Percentiles rank a stretch among this genome's conserved stretches.
These are phyloP conservation scores for Echinochloa phyllopogon DNA, from an alignment of 176 grass and related monocot genomes.

Conservation along the genomic window DNA sequence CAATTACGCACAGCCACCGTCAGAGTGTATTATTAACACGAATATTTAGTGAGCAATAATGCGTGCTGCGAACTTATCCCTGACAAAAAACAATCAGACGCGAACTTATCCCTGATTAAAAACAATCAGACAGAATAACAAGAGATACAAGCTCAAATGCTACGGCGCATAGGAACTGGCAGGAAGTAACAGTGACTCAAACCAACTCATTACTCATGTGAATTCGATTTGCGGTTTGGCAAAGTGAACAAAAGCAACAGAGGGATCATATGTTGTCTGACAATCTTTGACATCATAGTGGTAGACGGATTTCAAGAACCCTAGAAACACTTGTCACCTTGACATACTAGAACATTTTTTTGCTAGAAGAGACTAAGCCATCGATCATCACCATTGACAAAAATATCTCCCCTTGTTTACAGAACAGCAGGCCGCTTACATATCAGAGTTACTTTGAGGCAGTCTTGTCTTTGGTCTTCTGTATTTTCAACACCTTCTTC, in stretches of 20 bases:
- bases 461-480: slow-evolving; percentile 84
- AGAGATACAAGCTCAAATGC: neutral
- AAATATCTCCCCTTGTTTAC: slow-evolving; percentile 62
- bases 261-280: slow-evolving; percentile 49
- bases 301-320: slow-evolving; percentile 43
- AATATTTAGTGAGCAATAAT: no score
- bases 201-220: slow-evolving; percentile 24
- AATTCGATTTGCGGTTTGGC: slow-evolving; percentile 34
- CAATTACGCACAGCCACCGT: no score
- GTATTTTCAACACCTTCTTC: slow-evolving; percentile 97
- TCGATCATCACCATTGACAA: slow-evolving; percentile 60
- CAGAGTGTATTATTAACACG: neutral
- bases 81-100: neutral
- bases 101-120: neutral
- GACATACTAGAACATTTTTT: slow-evolving; percentile 49
- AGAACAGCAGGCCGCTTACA: slow-evolving; percentile 34
- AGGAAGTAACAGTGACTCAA: neutral
- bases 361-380: slow-evolving; percentile 60
- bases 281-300: slow-evolving; percentile 50
- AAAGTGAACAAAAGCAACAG: slow-evolving; percentile 52
- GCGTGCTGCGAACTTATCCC: neutral
- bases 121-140: neutral
- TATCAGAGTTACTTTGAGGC: slow-evolving; percentile 55
- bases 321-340: slow-evolving; percentile 53
- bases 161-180: neutral